A percentile compares a stretch with the other conserved stretches of the same genome.
phyloP scores from a whole-genome alignment of 2,329 filamentous ascomycete genomes.

The Fonsecaea nubica region DNA sequence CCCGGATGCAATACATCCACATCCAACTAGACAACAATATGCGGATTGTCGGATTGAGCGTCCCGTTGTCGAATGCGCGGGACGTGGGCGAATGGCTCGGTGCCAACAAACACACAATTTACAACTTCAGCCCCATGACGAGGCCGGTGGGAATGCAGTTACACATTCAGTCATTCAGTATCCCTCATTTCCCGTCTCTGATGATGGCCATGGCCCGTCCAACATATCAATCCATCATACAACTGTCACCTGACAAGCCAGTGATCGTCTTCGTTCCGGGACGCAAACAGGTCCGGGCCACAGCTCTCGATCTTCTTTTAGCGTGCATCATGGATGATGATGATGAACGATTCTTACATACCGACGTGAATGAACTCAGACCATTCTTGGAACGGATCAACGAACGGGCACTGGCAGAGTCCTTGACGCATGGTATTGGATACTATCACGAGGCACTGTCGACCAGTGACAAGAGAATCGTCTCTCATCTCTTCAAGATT shows the following conservation, averaged over 20 bases:
- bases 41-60: slow-evolving; percentile 86
- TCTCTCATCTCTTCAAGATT: slow-evolving; percentile 86
- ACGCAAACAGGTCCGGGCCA: slow-evolving; percentile 88
- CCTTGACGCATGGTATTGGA: slow-evolving; percentile 89
- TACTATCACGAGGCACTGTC: slow-evolving; percentile 97
- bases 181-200: slow-evolving; percentile 94
- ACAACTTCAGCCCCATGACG: slow-evolving; percentile 95
- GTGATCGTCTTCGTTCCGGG: slow-evolving; percentile 91
- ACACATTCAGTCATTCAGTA: slow-evolving; percentile 92
- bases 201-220: slow-evolving; percentile 99
- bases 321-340: slow-evolving; percentile 87
- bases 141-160: slow-evolving; percentile 89
- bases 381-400: slow-evolving; percentile 83
- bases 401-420: slow-evolving; percentile 85
- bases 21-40: slow-evolving; percentile 83
- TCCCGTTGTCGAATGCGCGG: slow-evolving; percentile 88
- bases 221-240: slow-evolving; percentile 84
- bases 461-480: slow-evolving; percentile 87
- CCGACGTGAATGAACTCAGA: slow-evolving; percentile 78
- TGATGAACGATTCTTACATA: slow-evolving; percentile 91
- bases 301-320: slow-evolving; percentile 84
- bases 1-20: slow-evolving; percentile 94
- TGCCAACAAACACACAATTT: slow-evolving; percentile 96
- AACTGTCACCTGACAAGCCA: slow-evolving; percentile 86
- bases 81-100: slow-evolving; percentile 98